These are phyloP conservation scores for Venturia nashicola DNA, from an alignment of 2,329 filamentous ascomycete species.

Conservation along the genomic window DNA sequence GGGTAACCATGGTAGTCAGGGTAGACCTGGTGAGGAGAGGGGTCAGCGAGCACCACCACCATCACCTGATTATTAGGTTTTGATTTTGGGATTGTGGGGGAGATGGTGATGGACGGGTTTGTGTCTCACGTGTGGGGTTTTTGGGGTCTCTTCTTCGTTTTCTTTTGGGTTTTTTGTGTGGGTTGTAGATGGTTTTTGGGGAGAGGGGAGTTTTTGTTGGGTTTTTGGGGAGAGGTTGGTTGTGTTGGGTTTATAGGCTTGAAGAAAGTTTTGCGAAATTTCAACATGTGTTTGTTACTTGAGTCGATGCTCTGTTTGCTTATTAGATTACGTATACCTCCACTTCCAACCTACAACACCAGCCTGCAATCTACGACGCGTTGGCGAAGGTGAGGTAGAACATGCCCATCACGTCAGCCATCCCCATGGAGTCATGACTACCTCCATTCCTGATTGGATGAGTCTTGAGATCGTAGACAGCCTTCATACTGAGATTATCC, in stretches of 20 bases:
- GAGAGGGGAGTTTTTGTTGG: too few relatives aligned
- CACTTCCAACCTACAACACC: too few relatives aligned
- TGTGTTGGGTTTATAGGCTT: too few relatives aligned
- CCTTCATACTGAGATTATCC: not conserved
- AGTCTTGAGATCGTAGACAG: not conserved
- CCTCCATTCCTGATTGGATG: not conserved
- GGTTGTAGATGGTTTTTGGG: too few relatives aligned
- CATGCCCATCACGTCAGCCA: not conserved
- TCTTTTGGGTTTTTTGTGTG: too few relatives aligned
- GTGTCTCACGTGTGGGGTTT: not conserved
- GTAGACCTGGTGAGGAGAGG: not conserved
- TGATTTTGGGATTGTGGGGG: not conserved
- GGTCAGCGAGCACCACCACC: not conserved
- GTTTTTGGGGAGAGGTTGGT: too few relatives aligned
- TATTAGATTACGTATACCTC: too few relatives aligned
- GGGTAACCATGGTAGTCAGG: not conserved
- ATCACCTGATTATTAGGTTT: not conserved
- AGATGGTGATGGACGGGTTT: not conserved
- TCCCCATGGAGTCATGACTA: not conserved
- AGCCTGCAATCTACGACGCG: not conserved
- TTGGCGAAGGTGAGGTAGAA: not conserved
- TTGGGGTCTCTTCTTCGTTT: not conserved
- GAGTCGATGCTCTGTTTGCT: too few relatives aligned
- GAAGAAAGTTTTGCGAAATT: too few relatives aligned
- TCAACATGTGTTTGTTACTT: too few relatives aligned